Evolutionary conservation across 1,139 yeast species (phyloP).

Genomic region (Eremothecium gossypii): DNA sequence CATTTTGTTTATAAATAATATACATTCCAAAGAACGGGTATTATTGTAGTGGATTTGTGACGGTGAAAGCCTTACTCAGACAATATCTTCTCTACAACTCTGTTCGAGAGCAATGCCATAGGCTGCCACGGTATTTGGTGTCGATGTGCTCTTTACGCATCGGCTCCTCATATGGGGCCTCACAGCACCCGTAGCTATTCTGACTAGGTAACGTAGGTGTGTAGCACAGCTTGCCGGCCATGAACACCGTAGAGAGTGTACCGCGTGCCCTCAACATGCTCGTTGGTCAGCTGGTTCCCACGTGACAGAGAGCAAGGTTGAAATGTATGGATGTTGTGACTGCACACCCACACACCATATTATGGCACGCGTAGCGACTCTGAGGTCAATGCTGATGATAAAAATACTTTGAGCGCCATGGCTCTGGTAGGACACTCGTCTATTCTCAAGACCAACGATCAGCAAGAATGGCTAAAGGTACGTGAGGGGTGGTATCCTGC

Average conservation of each 20-base stretch:
- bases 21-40: constrained; percentile 31
- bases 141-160: background rate
- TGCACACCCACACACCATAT: background rate
- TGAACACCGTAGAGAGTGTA: no score
- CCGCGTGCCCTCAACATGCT: no score
- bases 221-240: no score
- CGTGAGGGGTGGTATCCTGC: constrained; percentile 34
- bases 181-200: background rate
- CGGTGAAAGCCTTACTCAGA: constrained; percentile 18
- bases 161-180: constrained; percentile 2
- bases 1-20: constrained; percentile 11
- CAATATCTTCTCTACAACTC: constrained; percentile 31
- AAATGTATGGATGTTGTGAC: background rate
- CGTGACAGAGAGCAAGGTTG: no score
- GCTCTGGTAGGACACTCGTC: no score
- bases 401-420: no score
- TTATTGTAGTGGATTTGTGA: constrained; percentile 31
- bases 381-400: no score
- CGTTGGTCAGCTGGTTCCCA: no score
- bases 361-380: no score
- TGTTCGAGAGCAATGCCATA: constrained; percentile 23
- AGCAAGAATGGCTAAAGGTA: constrained; percentile 33
- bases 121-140: constrained; percentile 1
- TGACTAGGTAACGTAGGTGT: background rate
- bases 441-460: constrained; percentile 2